Evolutionary conservation across 2,329 filamentous ascomycete genomes (phyloP).

Genomic region (Hansfordia pulvinata): DNA sequence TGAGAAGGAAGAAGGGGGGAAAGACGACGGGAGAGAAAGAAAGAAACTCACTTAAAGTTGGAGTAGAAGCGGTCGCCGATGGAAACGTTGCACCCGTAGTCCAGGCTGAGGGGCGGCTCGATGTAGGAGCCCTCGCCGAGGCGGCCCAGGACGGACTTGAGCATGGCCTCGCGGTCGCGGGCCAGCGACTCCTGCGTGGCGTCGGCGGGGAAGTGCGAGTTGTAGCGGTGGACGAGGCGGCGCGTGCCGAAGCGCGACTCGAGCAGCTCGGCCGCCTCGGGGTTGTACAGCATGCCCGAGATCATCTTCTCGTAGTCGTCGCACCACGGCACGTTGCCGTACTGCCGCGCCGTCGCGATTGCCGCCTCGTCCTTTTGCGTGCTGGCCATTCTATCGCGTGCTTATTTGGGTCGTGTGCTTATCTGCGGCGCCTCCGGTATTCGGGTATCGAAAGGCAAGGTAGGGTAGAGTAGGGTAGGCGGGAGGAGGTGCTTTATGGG

Average conservation of each 20-base stretch:
- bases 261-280: conserved; percentile 31
- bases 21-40: neutral
- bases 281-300: conserved; percentile 46
- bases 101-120: conserved; percentile 47
- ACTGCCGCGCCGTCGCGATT: conserved; percentile 29
- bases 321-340: conserved; percentile 39
- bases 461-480: too few species aligned
- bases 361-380: conserved; percentile 32
- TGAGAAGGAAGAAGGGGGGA: too few species aligned
- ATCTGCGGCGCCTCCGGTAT: neutral
- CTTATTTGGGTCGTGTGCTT: neutral
- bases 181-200: conserved; percentile 24
- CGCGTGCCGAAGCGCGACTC: conserved; percentile 37
- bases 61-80: conserved; percentile 51
- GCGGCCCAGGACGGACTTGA: conserved; percentile 33
- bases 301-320: conserved; percentile 54
- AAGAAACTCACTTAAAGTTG: conserved; percentile 36
- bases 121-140: conserved; percentile 40
- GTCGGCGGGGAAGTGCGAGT: conserved; percentile 37
- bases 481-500: too few species aligned
- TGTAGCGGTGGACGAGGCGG: conserved; percentile 43
- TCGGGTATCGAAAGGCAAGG: too few species aligned
- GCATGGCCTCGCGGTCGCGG: conserved; percentile 26
- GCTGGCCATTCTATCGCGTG: too few species aligned
- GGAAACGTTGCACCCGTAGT: conserved; percentile 53